Percentiles rank a stretch among this genome's conserved stretches.
Evolutionary conservation across 106 monocot genomes (phyloP).

Genomic region (Dactylorhiza incarnata): DNA sequence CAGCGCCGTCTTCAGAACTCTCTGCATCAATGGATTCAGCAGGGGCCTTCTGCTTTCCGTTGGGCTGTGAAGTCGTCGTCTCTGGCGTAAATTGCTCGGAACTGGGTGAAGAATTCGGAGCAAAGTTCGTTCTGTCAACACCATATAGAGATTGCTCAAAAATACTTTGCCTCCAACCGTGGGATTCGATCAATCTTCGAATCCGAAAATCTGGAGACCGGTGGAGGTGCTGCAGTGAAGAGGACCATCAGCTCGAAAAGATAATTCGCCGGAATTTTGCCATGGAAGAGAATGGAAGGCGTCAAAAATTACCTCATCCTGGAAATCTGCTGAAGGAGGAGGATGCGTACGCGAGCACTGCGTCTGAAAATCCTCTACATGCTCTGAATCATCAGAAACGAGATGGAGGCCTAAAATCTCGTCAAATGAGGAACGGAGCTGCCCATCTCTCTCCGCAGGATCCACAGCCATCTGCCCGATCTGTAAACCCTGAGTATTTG

Average conservation of each 20-base stretch:
- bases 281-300: not conserved
- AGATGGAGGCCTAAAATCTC: not conserved
- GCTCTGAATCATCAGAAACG: not conserved
- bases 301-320: not conserved
- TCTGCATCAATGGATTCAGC: not conserved
- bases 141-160: not conserved
- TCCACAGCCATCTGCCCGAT: not conserved
- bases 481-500: not conserved
- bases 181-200: not conserved
- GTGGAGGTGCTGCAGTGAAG: not conserved
- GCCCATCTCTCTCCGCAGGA: not conserved
- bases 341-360: not conserved
- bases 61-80: not conserved
- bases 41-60: constrained; percentile 2
- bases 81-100: constrained; percentile 8
- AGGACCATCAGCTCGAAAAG: not conserved
- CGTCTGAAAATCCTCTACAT: not conserved
- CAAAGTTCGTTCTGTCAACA: not conserved
- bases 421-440: not conserved
- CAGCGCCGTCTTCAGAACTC: not conserved
- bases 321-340: not conserved
- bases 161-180: not conserved
- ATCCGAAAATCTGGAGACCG: not conserved
- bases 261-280: not conserved
- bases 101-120: constrained; percentile 2